A percentile compares a stretch with the other conserved stretches of the same genome.
Conservation (phyloP, 2,329 filamentous ascomycete genomes). For the Apiospora kogelbergensis region DNA sequence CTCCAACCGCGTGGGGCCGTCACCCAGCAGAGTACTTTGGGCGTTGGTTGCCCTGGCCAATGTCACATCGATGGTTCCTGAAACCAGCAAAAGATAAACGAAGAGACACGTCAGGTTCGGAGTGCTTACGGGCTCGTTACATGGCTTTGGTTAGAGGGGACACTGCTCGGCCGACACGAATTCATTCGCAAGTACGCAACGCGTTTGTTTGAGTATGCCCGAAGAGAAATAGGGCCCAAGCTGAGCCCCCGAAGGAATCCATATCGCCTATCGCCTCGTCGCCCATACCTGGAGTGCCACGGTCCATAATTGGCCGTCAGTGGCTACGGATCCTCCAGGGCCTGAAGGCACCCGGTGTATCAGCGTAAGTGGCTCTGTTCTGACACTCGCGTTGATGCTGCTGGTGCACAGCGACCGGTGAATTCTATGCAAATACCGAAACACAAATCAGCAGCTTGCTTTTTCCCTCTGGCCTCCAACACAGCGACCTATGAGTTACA, state of each 20-base stretch:
- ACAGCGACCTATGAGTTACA: neutral
- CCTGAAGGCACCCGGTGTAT: neutral
- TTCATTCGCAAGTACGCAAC: neutral
- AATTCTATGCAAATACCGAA: neutral
- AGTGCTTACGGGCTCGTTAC: neutral
- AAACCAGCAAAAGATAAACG: conserved; percentile 7
- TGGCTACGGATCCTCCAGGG: neutral
- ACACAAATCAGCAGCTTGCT: conserved; percentile 1
- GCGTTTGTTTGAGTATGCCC: neutral
- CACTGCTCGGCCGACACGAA: neutral
- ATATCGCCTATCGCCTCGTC: neutral
- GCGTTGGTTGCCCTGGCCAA: neutral
- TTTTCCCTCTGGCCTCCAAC: neutral
- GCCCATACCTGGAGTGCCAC: neutral
- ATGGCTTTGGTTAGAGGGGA: neutral
- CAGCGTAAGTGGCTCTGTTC: neutral
- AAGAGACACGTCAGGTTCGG: neutral
- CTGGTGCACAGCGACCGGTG: neutral
- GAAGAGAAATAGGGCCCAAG: neutral
- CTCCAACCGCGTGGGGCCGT: neutral
- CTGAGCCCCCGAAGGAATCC: neutral
- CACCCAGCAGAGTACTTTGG: neutral
- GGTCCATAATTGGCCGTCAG: neutral
- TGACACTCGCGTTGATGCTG: neutral
- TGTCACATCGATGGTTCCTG: conserved; percentile 7